phyloP scores from a whole-genome alignment of 2,329 filamentous ascomycete genomes.

The Pseudogymnoascus verrucosus region DNA sequence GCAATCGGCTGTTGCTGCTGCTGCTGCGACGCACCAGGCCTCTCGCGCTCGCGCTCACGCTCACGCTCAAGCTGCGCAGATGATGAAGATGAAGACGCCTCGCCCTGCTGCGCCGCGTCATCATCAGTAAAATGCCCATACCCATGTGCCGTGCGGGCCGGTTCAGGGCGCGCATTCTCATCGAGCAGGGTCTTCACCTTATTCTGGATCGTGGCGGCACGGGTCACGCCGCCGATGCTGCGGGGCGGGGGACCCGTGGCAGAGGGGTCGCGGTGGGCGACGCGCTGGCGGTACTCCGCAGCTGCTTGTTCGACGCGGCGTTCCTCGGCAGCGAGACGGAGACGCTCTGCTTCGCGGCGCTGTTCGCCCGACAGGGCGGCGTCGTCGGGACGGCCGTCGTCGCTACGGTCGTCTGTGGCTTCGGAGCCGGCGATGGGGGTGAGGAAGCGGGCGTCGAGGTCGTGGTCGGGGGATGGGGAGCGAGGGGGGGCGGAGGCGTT shows the following conservation, averaged over 20 bases:
- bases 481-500: conserved; percentile 33
- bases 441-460: conserved; percentile 35
- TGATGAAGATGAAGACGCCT: neutral
- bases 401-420: conserved; percentile 58
- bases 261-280: conserved; percentile 53
- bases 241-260: conserved; percentile 40
- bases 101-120: conserved; percentile 24
- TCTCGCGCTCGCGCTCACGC: conserved; percentile 14
- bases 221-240: conserved; percentile 50
- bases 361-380: conserved; percentile 67
- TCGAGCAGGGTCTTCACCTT: conserved; percentile 79
- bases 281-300: conserved; percentile 73
- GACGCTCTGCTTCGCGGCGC: conserved; percentile 79
- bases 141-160: conserved; percentile 68
- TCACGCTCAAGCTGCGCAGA: conserved; percentile 15
- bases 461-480: conserved; percentile 36
- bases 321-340: conserved; percentile 78
- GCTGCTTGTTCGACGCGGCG: conserved; percentile 80
- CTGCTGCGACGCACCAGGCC: conserved; percentile 15
- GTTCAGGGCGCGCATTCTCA: conserved; percentile 59
- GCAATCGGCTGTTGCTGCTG: conserved; percentile 23
- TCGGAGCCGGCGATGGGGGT: conserved; percentile 73
- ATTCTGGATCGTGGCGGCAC: conserved; percentile 82
- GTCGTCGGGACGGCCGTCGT: conserved; percentile 61
- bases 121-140: conserved; percentile 77